phyloP scores from a whole-genome alignment of 2,329 filamentous ascomycete genomes.

The Neofusicoccum kwambonambiense region DNA sequence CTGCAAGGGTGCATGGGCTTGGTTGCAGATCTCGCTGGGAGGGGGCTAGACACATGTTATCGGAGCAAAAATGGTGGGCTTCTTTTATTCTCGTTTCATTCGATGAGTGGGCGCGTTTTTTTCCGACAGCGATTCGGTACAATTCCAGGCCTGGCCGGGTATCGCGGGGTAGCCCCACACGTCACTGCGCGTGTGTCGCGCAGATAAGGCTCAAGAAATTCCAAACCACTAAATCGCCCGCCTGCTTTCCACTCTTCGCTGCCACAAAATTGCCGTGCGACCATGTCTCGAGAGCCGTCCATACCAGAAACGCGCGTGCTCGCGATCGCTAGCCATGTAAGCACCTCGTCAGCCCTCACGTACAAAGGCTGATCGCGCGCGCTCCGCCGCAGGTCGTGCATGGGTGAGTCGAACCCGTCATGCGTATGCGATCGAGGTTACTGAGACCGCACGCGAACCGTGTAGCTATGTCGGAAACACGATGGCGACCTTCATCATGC shows the following conservation, averaged over 20 bases:
- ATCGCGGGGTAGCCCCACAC: conserved; percentile 20
- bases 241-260: conserved; percentile 41
- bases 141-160: conserved; percentile 15
- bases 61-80: conserved; percentile 13
- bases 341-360: not conserved
- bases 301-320: conserved; percentile 64
- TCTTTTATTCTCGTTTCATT: not conserved
- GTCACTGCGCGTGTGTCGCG: conserved; percentile 17
- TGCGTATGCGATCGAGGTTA: conserved; percentile 6
- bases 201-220: conserved; percentile 19
- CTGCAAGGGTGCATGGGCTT: conserved; percentile 4
- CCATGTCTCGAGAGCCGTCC: conserved; percentile 10
- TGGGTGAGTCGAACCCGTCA: conserved; percentile 56
- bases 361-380: conserved; percentile 27
- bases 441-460: conserved; percentile 23
- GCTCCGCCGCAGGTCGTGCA: conserved; percentile 61
- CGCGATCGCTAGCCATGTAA: conserved; percentile 93
- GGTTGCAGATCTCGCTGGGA: not conserved
- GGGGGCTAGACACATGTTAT: conserved; percentile 12
- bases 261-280: conserved; percentile 25
- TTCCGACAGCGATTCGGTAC: not conserved
- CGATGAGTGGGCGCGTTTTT: not conserved
- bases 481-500: conserved; percentile 92
- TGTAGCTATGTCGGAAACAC: conserved; percentile 94
- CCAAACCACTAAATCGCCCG: not conserved